These are phyloP conservation scores for Populus pruinosa DNA, from an alignment of 345 rosid genomes.

Conservation along the genomic window DNA sequence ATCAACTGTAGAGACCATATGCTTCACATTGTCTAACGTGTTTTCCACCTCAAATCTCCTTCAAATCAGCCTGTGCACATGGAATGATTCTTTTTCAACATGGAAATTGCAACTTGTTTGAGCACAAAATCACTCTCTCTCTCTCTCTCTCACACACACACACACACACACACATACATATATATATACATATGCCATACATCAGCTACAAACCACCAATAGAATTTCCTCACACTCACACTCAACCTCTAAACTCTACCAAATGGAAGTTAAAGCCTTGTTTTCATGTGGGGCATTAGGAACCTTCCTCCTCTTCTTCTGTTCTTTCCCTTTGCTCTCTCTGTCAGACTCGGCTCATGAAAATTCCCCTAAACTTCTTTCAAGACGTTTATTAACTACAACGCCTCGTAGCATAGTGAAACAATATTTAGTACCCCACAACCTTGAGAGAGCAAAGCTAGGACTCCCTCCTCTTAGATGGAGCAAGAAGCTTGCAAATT, in stretches of 20 bases:
- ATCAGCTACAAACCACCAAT: no score
- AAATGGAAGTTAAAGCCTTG: not conserved
- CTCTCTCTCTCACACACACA: no score
- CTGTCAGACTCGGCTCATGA: not conserved
- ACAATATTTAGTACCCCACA: constrained; percentile 48
- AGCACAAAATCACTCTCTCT: no score
- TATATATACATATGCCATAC: not conserved
- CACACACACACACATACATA: not conserved
- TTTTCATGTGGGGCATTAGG: constrained; percentile 12
- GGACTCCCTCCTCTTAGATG: constrained; percentile 54
- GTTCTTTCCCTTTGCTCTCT: constrained; percentile 5
- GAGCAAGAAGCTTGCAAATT: constrained; percentile 50
- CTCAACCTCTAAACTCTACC: no score
- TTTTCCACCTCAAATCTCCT: constrained; percentile 28
- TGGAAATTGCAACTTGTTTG: not conserved
- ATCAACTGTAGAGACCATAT: not conserved
- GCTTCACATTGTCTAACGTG: constrained; percentile 25
- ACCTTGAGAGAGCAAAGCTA: constrained; percentile 36
- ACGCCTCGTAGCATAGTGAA: constrained; percentile 8
- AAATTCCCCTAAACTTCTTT: not conserved
- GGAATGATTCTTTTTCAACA: constrained; percentile 24
- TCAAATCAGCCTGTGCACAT: constrained; percentile 11
- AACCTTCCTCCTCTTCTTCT: constrained; percentile 25
- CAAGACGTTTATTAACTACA: constrained; percentile 6
- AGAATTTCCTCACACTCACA: no score